Base-by-base conservation (phyloP, 805 yeast species). In the Schizosaccharomyces lindneri region DNA sequence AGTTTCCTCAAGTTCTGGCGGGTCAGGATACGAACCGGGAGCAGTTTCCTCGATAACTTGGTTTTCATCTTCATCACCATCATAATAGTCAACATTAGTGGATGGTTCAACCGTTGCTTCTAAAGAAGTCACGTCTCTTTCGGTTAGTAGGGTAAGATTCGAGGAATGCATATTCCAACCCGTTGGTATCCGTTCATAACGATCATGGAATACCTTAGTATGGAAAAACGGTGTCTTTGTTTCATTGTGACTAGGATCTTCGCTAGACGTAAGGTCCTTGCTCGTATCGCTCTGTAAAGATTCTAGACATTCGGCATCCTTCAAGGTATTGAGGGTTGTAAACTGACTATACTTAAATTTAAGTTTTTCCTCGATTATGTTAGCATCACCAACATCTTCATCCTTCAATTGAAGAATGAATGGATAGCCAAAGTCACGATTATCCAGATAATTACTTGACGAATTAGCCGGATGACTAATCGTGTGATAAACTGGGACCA, bases 351-450 rank as follows among this genome's bases (percentile, higher is more conserved):
- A 64, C 32, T 63, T 64, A 11, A 60, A 63, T 15, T 63, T 81
- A 36, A 87, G 66, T 66, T 83, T 84, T 27, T 69, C 68, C 65
- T 84, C 72, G 6, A 88, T 80, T 0, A 70, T 67, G 5, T 83
- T 84, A 67, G 78, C 81, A 29, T 86, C 81, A 2, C 67, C 66
- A 4, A 76, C 70, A 48, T 85, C 90, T 0, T 74, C 75, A 43
- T 74, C 73, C 1, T 76, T 61, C 13, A 87, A 67, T 0, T 81
- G 76, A 36, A 88, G 74, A 65, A 88, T 82, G 66, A 87, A 80
- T 2, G 97, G 97, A 0, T 82, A 69, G 1, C 88, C 94, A 71
- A 87, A 85, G 0, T 81, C 71, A 55, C 75, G 75, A 32, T 39
- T 29, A 9, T 17, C 27, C 11, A 41, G 19, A 32, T 32, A 31